These are phyloP conservation scores for Haematococcus sp. DNA, from an alignment of 139 green algal genomes.

Conservation along the genomic window DNA sequence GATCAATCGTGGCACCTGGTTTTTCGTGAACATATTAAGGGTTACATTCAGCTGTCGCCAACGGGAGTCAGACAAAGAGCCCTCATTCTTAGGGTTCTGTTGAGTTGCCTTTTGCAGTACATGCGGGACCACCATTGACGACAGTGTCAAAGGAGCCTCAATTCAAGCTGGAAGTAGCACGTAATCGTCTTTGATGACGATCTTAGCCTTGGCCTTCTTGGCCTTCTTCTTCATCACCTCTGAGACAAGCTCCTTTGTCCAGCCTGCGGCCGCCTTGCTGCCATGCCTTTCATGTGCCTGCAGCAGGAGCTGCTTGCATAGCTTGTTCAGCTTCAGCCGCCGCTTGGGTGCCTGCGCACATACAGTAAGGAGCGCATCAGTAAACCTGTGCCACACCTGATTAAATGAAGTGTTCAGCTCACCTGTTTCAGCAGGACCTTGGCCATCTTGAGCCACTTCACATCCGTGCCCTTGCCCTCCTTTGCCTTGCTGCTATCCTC, in stretches of 20 bases:
- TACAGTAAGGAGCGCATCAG: background rate
- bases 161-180: background rate
- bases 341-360: slow-evolving; percentile 11
- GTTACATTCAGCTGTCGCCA: too few relatives aligned
- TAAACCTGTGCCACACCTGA: background rate
- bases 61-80: too few relatives aligned
- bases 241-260: background rate
- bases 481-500: background rate
- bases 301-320: slow-evolving; percentile 14
- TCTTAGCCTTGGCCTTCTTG: background rate
- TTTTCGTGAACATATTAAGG: too few relatives aligned
- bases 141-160: too few relatives aligned
- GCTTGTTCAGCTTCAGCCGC: slow-evolving; percentile 11
- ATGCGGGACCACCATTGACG: too few relatives aligned
- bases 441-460: background rate
- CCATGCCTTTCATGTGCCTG: slow-evolving; percentile 16
- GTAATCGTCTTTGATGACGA: background rate
- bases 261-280: background rate
- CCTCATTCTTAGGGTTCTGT: too few relatives aligned
- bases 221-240: background rate
- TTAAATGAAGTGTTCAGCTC: too few relatives aligned
- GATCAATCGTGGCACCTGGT: too few relatives aligned
- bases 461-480: background rate
- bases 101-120: too few relatives aligned
- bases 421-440: background rate